A percentile compares a stretch with the other conserved stretches of the same genome.
phyloP scores from a whole-genome alignment of 192 early-diverging fungal species.

The Coemansia umbellata region DNA sequence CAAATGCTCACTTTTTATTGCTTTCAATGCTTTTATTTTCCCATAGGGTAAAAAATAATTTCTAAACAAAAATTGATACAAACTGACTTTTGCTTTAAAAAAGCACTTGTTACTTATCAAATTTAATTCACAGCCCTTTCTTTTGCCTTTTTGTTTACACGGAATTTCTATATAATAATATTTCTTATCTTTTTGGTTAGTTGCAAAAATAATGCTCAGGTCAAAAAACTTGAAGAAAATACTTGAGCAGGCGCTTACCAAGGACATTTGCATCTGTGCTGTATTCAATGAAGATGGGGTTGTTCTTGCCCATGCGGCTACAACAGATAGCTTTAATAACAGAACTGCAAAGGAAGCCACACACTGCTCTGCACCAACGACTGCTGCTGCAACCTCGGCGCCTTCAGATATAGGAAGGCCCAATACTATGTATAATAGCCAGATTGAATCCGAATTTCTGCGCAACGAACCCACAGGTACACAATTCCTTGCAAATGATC shows the following conservation, averaged over 20 bases:
- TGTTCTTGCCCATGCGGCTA: constrained; percentile 34
- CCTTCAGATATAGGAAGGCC: not conserved
- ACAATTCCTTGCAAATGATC: not conserved
- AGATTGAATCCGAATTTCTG: not conserved
- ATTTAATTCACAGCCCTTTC: too few species aligned
- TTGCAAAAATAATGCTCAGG: constrained; percentile 30
- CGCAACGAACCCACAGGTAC: not conserved
- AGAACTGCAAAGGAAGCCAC: too few species aligned
- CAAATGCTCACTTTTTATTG: too few species aligned
- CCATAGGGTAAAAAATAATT: too few species aligned
- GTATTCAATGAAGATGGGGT: constrained; percentile 46
- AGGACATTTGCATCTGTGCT: constrained; percentile 32
- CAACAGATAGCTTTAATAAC: not conserved
- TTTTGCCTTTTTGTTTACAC: not conserved
- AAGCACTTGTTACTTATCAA: too few species aligned
- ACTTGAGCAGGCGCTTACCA: constrained; percentile 39
- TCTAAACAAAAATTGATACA: too few species aligned
- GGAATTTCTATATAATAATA: not conserved
- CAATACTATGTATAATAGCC: too few species aligned
- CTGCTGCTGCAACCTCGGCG: not conserved
- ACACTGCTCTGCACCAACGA: not conserved
- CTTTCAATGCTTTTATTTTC: too few species aligned
- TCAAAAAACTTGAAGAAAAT: constrained; percentile 39
- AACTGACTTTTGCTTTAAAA: too few species aligned
- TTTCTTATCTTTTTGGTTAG: not conserved